Conservation (phyloP, 2,329 filamentous ascomycete genomes). For the Calonectria pteridis region DNA sequence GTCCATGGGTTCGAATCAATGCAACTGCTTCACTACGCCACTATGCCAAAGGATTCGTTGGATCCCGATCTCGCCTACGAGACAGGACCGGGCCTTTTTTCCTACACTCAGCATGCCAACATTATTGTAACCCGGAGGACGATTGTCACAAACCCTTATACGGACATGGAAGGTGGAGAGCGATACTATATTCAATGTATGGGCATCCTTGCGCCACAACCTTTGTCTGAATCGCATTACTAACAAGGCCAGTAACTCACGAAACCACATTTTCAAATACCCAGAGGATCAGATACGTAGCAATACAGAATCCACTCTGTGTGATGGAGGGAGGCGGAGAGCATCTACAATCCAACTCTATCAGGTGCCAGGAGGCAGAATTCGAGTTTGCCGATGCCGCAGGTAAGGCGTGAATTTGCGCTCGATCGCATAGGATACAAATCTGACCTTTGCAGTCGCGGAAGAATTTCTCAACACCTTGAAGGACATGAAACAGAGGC, state of each 20-base stretch:
- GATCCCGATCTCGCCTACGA: not conserved
- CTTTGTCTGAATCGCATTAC: not conserved
- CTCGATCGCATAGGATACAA: accelerated
- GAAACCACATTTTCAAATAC: not conserved
- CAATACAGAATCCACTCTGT: not conserved
- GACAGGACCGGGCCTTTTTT: not conserved
- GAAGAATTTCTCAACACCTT: not conserved
- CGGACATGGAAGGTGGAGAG: not conserved
- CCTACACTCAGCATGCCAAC: not conserved
- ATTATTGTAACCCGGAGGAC: not conserved
- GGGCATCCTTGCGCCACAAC: too few relatives aligned
- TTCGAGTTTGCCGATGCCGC: not conserved
- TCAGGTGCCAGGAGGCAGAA: not conserved
- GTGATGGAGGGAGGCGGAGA: not conserved
- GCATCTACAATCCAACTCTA: not conserved
- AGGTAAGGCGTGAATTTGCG: not conserved
- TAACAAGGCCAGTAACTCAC: not conserved
- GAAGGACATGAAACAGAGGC: not conserved
- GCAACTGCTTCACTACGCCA: not conserved
- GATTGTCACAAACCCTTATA: not conserved
- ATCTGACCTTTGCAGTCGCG: not conserved
- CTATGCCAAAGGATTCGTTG: not conserved
- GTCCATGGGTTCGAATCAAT: not conserved
- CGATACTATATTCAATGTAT: not conserved
- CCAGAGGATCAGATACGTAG: not conserved